Percentiles rank a stretch among this genome's conserved stretches.
Evolutionary conservation across 805 yeast species (phyloP).

Genomic region (Pichia californica): DNA sequence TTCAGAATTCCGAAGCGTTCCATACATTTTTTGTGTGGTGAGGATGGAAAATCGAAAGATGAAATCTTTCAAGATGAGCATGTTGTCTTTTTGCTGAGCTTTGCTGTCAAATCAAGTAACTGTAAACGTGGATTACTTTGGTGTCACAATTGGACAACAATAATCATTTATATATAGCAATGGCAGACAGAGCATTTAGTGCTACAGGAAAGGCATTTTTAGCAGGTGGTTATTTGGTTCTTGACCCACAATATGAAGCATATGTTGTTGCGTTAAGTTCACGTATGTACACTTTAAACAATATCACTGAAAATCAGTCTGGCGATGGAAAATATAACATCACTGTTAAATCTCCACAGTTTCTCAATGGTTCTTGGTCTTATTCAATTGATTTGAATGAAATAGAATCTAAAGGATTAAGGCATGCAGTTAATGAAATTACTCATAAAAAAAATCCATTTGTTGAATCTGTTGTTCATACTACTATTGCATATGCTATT

Average conservation of each 20-base stretch:
- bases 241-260: slow-evolving; percentile 68
- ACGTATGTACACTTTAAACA: slow-evolving; percentile 69
- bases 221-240: slow-evolving; percentile 91
- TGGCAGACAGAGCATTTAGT: slow-evolving; percentile 48
- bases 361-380: slow-evolving; percentile 62
- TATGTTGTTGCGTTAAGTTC: slow-evolving; percentile 85
- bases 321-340: slow-evolving; percentile 24
- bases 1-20: too few relatives aligned
- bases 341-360: slow-evolving; percentile 68
- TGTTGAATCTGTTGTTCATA: slow-evolving; percentile 53
- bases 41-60: too few relatives aligned
- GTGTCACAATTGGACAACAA: too few relatives aligned
- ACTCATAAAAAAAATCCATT: slow-evolving; percentile 56
- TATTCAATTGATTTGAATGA: slow-evolving; percentile 32
- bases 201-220: slow-evolving; percentile 95
- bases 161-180: neutral
- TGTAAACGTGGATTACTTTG: too few relatives aligned
- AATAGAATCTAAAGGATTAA: slow-evolving; percentile 9
- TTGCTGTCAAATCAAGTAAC: too few relatives aligned
- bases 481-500: slow-evolving; percentile 46
- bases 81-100: too few relatives aligned
- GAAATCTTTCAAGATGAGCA: too few relatives aligned
- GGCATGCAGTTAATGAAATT: slow-evolving; percentile 9
- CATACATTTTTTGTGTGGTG: too few relatives aligned
- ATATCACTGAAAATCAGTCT: neutral